Conservation (phyloP, 768 basidiomycete species). For the Macrolepiota dolichaula region DNA sequence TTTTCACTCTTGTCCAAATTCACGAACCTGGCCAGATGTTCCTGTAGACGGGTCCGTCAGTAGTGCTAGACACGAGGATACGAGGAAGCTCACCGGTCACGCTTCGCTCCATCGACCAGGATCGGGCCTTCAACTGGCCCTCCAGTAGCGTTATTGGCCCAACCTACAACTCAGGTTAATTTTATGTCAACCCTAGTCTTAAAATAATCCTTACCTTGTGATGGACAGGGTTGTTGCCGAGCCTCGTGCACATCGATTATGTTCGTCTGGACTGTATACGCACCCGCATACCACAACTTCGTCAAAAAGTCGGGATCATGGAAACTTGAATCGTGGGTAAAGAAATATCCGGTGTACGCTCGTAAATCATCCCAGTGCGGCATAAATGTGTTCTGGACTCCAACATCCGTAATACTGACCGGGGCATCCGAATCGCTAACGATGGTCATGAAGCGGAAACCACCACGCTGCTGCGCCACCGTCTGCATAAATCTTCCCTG, state of each 20-base stretch:
- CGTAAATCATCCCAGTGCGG: constrained; percentile 44
- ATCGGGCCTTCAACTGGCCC: constrained; percentile 47
- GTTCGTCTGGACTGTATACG: constrained; percentile 52
- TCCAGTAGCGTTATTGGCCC: constrained; percentile 46
- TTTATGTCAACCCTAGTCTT: too few relatives aligned
- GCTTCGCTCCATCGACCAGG: constrained; percentile 51
- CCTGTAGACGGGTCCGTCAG: background rate
- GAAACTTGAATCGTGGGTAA: constrained; percentile 34
- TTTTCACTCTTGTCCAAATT: background rate
- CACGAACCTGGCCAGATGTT: constrained; percentile 11
- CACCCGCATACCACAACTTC: constrained; percentile 53
- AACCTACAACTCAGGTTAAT: constrained; percentile 24
- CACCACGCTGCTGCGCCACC: constrained; percentile 38
- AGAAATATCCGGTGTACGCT: constrained; percentile 48
- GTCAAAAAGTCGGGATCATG: constrained; percentile 44
- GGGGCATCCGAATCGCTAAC: constrained; percentile 32
- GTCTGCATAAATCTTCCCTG: constrained; percentile 31
- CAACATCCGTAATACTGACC: constrained; percentile 39
- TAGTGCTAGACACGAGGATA: background rate
- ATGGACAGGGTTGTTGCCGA: constrained; percentile 28
- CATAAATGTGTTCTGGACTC: constrained; percentile 42
- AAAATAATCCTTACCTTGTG: constrained; percentile 13
- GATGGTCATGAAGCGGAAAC: constrained; percentile 45
- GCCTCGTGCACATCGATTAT: constrained; percentile 36
- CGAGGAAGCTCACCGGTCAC: constrained; percentile 35